Percentiles rank a stretch among this genome's conserved stretches.
Conservation (phyloP, 78 protist genomes). For the Neovahlkampfia damariscottae region DNA sequence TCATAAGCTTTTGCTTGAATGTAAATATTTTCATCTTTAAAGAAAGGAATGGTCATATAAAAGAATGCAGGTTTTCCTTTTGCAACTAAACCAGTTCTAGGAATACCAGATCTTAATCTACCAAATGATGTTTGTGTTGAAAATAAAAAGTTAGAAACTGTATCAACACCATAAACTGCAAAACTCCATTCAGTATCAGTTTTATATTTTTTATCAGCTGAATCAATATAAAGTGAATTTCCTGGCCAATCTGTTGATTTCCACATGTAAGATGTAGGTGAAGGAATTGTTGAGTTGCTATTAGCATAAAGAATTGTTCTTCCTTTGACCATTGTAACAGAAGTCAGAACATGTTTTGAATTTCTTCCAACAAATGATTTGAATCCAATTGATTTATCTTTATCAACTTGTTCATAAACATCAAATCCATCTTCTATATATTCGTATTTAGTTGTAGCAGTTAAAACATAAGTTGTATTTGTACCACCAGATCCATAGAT, state of each 20-base stretch:
- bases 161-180: too few species aligned
- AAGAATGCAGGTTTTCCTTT: too few species aligned
- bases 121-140: too few species aligned
- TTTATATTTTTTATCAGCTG: too few species aligned
- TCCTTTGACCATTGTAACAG: not conserved
- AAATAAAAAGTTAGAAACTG: too few species aligned
- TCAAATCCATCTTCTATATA: not conserved
- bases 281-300: not conserved
- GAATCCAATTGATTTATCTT: not conserved
- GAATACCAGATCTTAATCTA: too few species aligned
- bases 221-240: too few species aligned
- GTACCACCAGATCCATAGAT: not conserved
- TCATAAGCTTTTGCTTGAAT: too few species aligned
- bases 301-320: not conserved
- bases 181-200: too few species aligned
- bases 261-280: not conserved
- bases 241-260: conserved; percentile 5
- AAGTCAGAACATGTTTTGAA: not conserved
- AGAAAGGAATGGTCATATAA: too few species aligned
- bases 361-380: not conserved
- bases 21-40: too few species aligned
- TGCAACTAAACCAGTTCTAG: too few species aligned
- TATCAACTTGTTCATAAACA: not conserved
- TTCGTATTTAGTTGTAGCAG: not conserved
- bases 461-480: not conserved